Percentiles rank a stretch among this genome's conserved stretches.
These are phyloP conservation scores for Exophiala viscosa DNA, from an alignment of 2,329 filamentous ascomycete genomes.

Conservation along the genomic window DNA sequence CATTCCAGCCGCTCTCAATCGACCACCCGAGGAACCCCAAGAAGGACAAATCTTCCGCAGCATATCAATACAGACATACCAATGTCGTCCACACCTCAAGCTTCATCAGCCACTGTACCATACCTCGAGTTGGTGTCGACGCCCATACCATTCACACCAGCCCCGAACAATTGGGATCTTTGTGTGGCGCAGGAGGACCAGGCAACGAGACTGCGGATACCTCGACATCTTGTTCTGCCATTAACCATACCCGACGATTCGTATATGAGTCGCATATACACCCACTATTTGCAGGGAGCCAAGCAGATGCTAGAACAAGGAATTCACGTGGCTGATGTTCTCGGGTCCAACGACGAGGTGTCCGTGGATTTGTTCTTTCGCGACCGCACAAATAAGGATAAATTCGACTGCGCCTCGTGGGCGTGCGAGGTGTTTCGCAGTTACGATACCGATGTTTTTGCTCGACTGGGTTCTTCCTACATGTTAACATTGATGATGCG, in stretches of 20 bases:
- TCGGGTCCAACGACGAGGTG: conserved; percentile 11
- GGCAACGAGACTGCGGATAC: conserved; percentile 13
- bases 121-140: conserved; percentile 9
- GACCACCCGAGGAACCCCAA: not conserved
- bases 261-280: conserved; percentile 20
- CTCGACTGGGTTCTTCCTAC: conserved; percentile 14
- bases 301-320: conserved; percentile 19
- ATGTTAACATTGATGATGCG: conserved; percentile 22
- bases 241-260: conserved; percentile 19
- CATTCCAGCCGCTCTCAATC: not conserved
- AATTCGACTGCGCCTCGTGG: conserved; percentile 22
- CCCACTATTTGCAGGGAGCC: conserved; percentile 18
- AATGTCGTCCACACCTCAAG: not conserved
- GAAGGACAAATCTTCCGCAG: not conserved
- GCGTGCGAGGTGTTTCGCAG: conserved; percentile 22
- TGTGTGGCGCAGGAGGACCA: conserved; percentile 18
- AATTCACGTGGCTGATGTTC: conserved; percentile 3
- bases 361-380: conserved; percentile 22
- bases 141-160: not conserved
- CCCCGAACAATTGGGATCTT: conserved; percentile 12
- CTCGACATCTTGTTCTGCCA: conserved; percentile 19
- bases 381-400: conserved; percentile 9
- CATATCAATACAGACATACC: conserved; percentile 5
- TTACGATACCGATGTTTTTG: conserved; percentile 20
- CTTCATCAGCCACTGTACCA: not conserved